Evolutionary conservation across 108 stramenopile species (phyloP).

Genomic region (Skeletonema marinoi): DNA sequence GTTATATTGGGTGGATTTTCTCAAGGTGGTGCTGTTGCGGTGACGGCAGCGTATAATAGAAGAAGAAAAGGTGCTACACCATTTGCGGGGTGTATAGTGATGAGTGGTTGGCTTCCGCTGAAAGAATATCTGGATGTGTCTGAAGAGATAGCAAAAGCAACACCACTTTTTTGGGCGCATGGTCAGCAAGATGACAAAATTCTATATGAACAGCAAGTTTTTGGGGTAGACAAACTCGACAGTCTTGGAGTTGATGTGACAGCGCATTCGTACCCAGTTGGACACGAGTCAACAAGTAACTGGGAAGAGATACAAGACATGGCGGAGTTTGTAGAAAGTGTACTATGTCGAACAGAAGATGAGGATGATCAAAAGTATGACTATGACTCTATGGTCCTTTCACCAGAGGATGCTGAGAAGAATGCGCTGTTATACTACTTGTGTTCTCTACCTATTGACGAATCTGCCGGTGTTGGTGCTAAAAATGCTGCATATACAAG

Average conservation of each 20-base stretch:
- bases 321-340: conserved; percentile 38
- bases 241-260: conserved; percentile 43
- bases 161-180: conserved; percentile 54
- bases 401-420: conserved; percentile 16
- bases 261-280: conserved; percentile 35
- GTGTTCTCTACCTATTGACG: conserved; percentile 30
- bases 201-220: conserved; percentile 50
- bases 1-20: conserved; percentile 52
- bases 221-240: conserved; percentile 44
- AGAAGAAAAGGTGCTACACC: conserved; percentile 35
- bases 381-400: conserved; percentile 8
- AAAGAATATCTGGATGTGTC: conserved; percentile 42
- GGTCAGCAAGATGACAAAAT: conserved; percentile 52
- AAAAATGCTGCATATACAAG: not conserved
- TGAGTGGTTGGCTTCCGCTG: conserved; percentile 51
- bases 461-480: not conserved
- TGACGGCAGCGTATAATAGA: conserved; percentile 45
- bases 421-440: conserved; percentile 42
- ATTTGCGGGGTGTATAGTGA: conserved; percentile 43
- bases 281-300: conserved; percentile 42
- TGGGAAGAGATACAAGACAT: conserved; percentile 49
- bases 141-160: conserved; percentile 24
- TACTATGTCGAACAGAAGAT: conserved; percentile 11
- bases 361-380: conserved; percentile 7
- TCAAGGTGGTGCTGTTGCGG: conserved; percentile 53